These are phyloP conservation scores for Lodderomyces jiufengensis DNA, from an alignment of 1,139 yeast genomes.

Conservation along the genomic window DNA sequence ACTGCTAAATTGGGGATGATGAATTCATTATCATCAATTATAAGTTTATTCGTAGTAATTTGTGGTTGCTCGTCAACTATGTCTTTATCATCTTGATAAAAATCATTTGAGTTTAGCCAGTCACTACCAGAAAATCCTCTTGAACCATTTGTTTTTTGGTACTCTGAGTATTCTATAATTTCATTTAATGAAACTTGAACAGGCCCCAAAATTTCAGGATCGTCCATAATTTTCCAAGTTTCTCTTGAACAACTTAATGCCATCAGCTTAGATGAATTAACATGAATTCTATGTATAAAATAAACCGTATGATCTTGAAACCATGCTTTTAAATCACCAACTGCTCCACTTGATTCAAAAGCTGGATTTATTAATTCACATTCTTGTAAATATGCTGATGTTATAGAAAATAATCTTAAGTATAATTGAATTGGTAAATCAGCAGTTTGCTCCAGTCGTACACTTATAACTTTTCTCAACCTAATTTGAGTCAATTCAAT, in stretches of 20 bases:
- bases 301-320: constrained; percentile 63
- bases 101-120: constrained; percentile 47
- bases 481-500: constrained; percentile 74
- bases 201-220: constrained; percentile 23
- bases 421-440: constrained; percentile 54
- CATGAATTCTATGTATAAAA: constrained; percentile 58
- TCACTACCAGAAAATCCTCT: constrained; percentile 28
- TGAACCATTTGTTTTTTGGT: constrained; percentile 31
- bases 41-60: constrained; percentile 22
- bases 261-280: constrained; percentile 43
- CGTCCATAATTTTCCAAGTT: constrained; percentile 67
- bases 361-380: constrained; percentile 85
- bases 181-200: constrained; percentile 55
- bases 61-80: neutral
- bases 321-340: constrained; percentile 57
- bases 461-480: constrained; percentile 73
- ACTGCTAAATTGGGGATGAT: constrained; percentile 43
- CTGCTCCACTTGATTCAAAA: constrained; percentile 50
- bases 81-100: constrained; percentile 17
- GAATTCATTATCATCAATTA: constrained; percentile 35
- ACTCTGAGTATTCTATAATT: constrained; percentile 48
- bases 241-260: constrained; percentile 60
- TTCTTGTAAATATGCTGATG: constrained; percentile 70
- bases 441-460: constrained; percentile 70
- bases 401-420: constrained; percentile 61